These are phyloP conservation scores for Fraxinus sp. DNA, from an alignment of 305 asterid species.

Conservation along the genomic window DNA sequence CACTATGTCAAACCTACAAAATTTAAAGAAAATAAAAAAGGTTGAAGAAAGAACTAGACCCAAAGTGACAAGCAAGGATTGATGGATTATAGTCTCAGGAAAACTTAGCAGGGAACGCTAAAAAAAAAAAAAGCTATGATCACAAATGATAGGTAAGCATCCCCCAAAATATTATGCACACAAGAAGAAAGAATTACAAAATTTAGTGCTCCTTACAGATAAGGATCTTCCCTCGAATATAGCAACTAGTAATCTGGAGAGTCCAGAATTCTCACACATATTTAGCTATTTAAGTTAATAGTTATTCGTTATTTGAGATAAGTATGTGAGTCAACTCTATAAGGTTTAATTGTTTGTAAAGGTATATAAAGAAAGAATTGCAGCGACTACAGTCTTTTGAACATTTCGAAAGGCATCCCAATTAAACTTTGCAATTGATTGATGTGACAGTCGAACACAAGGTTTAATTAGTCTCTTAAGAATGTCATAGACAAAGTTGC, in stretches of 20 bases:
- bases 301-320: background rate
- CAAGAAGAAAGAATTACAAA: background rate
- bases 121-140: background rate
- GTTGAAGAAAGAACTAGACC: constrained; percentile 9
- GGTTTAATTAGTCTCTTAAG: background rate
- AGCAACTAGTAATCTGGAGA: background rate
- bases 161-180: too few relatives aligned
- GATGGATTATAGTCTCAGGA: background rate
- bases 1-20: constrained; percentile 8
- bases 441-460: background rate
- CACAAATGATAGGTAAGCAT: background rate
- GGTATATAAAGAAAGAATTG: constrained; percentile 12
- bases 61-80: constrained; percentile 9
- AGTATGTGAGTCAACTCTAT: background rate
- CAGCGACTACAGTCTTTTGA: constrained; percentile 6
- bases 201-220: background rate
- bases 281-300: constrained; percentile 11
- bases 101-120: background rate
- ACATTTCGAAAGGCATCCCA: constrained; percentile 11
- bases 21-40: too few relatives aligned
- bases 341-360: constrained; percentile 2
- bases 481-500: background rate
- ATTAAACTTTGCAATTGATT: constrained; percentile 10
- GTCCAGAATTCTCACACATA: background rate
- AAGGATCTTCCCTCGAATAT: background rate